A percentile compares a stretch with the other conserved stretches of the same genome.
Conservation (phyloP, 805 yeast genomes). For the Schizosaccharomyces pombe region DNA sequence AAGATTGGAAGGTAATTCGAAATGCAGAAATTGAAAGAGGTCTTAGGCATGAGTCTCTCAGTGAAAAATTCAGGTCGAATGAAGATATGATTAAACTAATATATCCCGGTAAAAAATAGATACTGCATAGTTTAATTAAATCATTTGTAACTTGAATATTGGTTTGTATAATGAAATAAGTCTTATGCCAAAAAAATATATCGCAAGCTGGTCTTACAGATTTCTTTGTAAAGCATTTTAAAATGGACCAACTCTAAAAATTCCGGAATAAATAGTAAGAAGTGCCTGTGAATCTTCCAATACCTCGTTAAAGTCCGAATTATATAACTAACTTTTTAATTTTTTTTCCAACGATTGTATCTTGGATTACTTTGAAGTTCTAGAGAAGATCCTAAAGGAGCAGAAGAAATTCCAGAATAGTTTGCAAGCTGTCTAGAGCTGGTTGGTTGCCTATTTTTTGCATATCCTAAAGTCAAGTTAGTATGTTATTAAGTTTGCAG, state of each 20-base stretch:
- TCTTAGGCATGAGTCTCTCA: constrained; percentile 23
- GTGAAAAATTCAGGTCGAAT: constrained; percentile 31
- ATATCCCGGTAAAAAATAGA: too few species aligned
- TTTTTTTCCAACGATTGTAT: too few species aligned
- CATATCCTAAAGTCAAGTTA: background rate
- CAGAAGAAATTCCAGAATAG: background rate
- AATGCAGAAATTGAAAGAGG: constrained; percentile 31
- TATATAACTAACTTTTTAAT: background rate
- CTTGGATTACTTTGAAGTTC: background rate
- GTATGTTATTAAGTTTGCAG: too few species aligned
- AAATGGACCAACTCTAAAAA: background rate
- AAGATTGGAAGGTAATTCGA: constrained; percentile 41
- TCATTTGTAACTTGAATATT: too few species aligned
- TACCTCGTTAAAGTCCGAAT: background rate
- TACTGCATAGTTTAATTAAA: too few species aligned
- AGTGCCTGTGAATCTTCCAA: background rate
- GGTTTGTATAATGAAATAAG: too few species aligned
- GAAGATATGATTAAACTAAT: constrained; percentile 27
- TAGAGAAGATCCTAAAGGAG: background rate
- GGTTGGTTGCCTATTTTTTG: background rate
- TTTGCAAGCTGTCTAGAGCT: background rate
- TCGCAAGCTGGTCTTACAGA: too few species aligned
- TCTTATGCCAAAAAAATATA: too few species aligned
- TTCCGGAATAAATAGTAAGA: background rate
- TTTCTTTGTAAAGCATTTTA: too few species aligned